phyloP scores from a whole-genome alignment of 768 basidiomycete genomes.

The Galerina sulciceps region DNA sequence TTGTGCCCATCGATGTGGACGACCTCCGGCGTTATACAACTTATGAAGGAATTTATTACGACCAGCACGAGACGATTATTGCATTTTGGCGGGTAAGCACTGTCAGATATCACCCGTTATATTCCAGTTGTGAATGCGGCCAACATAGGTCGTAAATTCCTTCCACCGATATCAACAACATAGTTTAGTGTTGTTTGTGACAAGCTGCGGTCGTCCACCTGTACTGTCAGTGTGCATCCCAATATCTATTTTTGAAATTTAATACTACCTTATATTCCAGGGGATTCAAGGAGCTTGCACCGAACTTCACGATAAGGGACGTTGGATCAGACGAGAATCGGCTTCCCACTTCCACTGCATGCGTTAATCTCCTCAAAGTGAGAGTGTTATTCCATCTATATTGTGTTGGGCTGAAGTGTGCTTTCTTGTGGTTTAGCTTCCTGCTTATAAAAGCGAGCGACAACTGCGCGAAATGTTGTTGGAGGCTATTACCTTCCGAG shows the following conservation, averaged over 20 bases:
- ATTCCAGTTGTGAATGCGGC: conserved; percentile 76
- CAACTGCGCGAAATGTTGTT: too few species aligned
- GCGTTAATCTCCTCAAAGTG: conserved; percentile 92
- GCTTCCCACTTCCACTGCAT: conserved; percentile 81
- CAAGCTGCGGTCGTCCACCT: conserved; percentile 89
- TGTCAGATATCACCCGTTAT: background rate
- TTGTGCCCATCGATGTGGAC: conserved; percentile 85
- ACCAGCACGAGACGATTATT: conserved; percentile 69
- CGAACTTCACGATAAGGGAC: conserved; percentile 88
- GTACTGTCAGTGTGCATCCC: conserved; percentile 57
- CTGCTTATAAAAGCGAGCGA: too few species aligned
- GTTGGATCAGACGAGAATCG: conserved; percentile 73
- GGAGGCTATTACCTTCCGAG: too few species aligned
- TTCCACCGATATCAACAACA: conserved; percentile 84
- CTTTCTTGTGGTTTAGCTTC: too few species aligned
- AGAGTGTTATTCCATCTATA: too few species aligned
- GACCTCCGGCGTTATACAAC: too few species aligned
- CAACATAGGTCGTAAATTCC: too few species aligned
- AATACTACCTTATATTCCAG: conserved; percentile 35
- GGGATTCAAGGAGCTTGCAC: conserved; percentile 86
- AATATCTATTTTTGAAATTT: background rate
- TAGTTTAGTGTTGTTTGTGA: conserved; percentile 86
- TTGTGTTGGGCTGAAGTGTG: too few species aligned
- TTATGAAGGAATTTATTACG: too few species aligned
- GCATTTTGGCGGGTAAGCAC: conserved; percentile 80